phyloP scores from a whole-genome alignment of 2,329 filamentous ascomycete species.

The Ustulina deusta region DNA sequence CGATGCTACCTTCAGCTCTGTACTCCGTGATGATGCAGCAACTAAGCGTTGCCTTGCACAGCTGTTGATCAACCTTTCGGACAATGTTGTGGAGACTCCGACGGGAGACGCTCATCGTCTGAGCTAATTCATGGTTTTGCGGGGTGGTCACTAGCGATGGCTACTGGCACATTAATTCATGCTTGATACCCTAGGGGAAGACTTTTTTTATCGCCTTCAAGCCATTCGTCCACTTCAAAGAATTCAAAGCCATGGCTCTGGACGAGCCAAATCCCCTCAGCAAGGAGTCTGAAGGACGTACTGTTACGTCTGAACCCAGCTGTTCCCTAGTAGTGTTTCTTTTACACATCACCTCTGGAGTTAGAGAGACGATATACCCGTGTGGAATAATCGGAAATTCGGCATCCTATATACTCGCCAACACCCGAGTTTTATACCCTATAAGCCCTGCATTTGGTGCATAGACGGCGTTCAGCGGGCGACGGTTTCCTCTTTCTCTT shows the following conservation, averaged over 20 bases:
- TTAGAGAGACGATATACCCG: slow-evolving; percentile 37
- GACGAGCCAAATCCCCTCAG: neutral
- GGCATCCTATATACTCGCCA: slow-evolving; percentile 29
- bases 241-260: slow-evolving; percentile 7
- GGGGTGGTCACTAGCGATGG: slow-evolving; percentile 8
- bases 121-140: slow-evolving; percentile 9
- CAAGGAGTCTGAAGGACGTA: neutral
- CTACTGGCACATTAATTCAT: slow-evolving; percentile 7
- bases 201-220: slow-evolving; percentile 2
- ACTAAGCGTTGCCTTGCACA: slow-evolving; percentile 98
- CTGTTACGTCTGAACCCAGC: neutral
- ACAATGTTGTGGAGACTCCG: slow-evolving; percentile 74
- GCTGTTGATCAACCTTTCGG: slow-evolving; percentile 93
- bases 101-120: slow-evolving; percentile 40
- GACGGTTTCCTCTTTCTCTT: slow-evolving; percentile 25
- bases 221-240: slow-evolving; percentile 3
- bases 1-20: slow-evolving; percentile 95
- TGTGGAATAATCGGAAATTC: slow-evolving; percentile 31
- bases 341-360: slow-evolving; percentile 28
- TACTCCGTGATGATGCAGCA: slow-evolving; percentile 94
- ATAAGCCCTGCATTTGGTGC: slow-evolving; percentile 36
- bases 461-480: slow-evolving; percentile 39
- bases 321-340: slow-evolving; percentile 20
- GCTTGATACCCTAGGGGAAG: slow-evolving; percentile 10
- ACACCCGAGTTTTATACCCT: slow-evolving; percentile 34